Percentiles rank a stretch among this genome's conserved stretches.
Evolutionary conservation across 2,329 filamentous ascomycete genomes (phyloP).

Genomic region (Xylaria polymorpha): DNA sequence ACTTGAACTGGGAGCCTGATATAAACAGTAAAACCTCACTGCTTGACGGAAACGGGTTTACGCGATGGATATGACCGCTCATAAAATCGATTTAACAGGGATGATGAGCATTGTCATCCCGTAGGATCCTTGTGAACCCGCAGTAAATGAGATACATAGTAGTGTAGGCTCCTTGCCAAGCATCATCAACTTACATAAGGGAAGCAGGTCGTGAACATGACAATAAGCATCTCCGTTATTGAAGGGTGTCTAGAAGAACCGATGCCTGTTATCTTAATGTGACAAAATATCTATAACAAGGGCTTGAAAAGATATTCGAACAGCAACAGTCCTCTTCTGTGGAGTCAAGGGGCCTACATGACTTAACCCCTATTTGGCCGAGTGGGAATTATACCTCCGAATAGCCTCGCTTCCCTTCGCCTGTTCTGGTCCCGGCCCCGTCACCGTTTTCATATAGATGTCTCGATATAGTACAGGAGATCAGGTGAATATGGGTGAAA

Average conservation of each 20-base stretch:
- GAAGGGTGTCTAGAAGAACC: neutral
- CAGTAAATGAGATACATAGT: neutral
- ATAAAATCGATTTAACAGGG: neutral
- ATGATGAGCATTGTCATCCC: neutral
- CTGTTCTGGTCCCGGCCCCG: no score
- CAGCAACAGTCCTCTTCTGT: no score
- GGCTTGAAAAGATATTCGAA: no score
- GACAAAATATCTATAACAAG: neutral
- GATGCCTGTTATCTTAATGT: no score
- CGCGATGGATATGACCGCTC: neutral
- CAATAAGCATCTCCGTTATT: neutral
- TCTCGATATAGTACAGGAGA: no score
- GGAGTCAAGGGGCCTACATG: no score
- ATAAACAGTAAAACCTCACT: constrained; percentile 5
- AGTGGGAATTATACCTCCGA: no score
- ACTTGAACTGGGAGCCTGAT: neutral
- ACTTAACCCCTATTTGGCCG: no score
- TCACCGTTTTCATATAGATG: no score
- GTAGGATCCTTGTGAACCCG: neutral
- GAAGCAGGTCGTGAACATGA: neutral
- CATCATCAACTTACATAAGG: neutral
- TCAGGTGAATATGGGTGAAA: no score
- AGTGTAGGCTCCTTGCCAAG: neutral
- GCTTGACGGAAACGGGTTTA: neutral
- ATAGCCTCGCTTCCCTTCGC: no score